Percentiles rank a stretch among this genome's conserved stretches.
phyloP scores from a whole-genome alignment of 2,329 filamentous ascomycete genomes.

The Aspergillus arachidicola region DNA sequence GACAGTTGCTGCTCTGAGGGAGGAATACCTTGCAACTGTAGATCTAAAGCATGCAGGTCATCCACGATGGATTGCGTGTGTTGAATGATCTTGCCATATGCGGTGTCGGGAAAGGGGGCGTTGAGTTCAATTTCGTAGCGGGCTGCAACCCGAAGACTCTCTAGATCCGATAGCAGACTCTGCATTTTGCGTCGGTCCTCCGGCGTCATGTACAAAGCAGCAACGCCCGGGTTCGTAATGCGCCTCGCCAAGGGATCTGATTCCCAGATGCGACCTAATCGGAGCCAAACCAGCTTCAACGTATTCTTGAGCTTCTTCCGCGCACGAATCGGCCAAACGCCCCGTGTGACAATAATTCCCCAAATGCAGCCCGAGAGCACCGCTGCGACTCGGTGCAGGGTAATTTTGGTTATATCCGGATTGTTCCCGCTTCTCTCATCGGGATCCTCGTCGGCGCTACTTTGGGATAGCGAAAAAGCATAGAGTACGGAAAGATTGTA shows the following conservation, averaged over 20 bases:
- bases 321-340: slow-evolving; percentile 93
- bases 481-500: slow-evolving; percentile 96
- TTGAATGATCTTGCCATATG: slow-evolving; percentile 73
- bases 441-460: slow-evolving; percentile 75
- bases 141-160: slow-evolving; percentile 71
- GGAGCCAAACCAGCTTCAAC: slow-evolving; percentile 85
- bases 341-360: slow-evolving; percentile 84
- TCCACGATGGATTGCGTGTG: slow-evolving; percentile 84
- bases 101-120: slow-evolving; percentile 78
- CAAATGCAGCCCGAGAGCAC: slow-evolving; percentile 86
- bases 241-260: slow-evolving; percentile 81
- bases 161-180: slow-evolving; percentile 72
- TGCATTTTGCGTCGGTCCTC: slow-evolving; percentile 85
- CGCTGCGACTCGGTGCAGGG: slow-evolving; percentile 81
- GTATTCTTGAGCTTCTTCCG: slow-evolving; percentile 86
- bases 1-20: slow-evolving; percentile 79
- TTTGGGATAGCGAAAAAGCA: slow-evolving; percentile 82
- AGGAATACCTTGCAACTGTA: slow-evolving; percentile 76
- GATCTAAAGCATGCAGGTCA: slow-evolving; percentile 93
- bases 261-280: slow-evolving; percentile 96
- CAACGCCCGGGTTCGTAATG: slow-evolving; percentile 57
- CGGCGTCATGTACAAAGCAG: slow-evolving; percentile 74
- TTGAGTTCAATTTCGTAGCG: slow-evolving; percentile 83
- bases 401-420: slow-evolving; percentile 85
- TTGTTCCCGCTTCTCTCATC: slow-evolving; percentile 77